Evolutionary conservation across 2,329 filamentous ascomycete genomes (phyloP), one percentile per base, ranked within the genome.

Genomic region (Alternaria tenuissima): DNA sequence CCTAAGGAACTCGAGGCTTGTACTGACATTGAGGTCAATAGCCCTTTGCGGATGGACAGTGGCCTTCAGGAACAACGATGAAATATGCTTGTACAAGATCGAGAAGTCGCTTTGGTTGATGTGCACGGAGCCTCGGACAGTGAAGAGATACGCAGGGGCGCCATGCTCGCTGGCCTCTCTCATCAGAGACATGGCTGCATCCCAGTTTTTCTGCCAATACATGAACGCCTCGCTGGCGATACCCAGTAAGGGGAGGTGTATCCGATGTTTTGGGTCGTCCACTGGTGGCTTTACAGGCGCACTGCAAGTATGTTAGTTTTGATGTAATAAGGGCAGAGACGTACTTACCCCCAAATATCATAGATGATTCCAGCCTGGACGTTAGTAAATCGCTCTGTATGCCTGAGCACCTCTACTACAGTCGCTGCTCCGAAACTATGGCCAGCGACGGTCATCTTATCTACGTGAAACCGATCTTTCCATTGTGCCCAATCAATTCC

Each of bases 151-250:
- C 7, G 81, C 75, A 9, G 81, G 82, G 7, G 76, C 77, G 11
- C 81, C 81, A 8, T 82, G 79, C 9, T 81, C 80, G 39, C 79
- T 81, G 1, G 82, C 85, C 75, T 91, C 87, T 24, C 83, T 77
- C 71, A 87, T 86, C 16, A 91, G 78, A 0, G 81, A 79, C 62
- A 84, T 81, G 9, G 90, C 82, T 36, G 84, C 81, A 41, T 86
- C 78, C 69, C 89, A 89, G 62, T 90, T 91, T 3, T 83, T 80
- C 22, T 85, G 82, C 88, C 88, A 91, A 76, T 90, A 88, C 81
- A 89, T 89, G 77, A 91, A 91, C 0, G 87, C 88, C 74, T 91
- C 89, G 6, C 84, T 87, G 49, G 89, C 89, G 70, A 91, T 87
- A 3, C 85, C 86, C 6, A 91, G 80, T 7, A 91, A 70, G 5